Evolutionary conservation across 73 alveolate species (phyloP).

Genomic region (Blepharisma japonicum): DNA sequence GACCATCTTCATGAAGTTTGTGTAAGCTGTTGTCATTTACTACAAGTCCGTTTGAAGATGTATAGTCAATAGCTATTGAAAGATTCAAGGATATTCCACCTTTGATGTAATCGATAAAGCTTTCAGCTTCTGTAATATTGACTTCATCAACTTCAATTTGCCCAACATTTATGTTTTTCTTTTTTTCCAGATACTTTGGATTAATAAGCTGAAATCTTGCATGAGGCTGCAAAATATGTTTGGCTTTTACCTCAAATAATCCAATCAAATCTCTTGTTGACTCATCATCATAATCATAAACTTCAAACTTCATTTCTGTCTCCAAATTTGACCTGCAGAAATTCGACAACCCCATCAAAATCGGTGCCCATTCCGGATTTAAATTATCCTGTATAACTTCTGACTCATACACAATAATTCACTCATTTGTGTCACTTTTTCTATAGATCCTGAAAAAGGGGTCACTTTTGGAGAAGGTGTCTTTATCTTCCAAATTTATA

Average conservation of each 20-base stretch:
- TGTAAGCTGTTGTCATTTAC: constrained; percentile 58
- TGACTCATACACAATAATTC: constrained; percentile 35
- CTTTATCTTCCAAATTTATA: constrained; percentile 27
- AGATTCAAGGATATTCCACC: constrained; percentile 76
- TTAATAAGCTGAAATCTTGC: constrained; percentile 19
- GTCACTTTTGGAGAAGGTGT: constrained; percentile 48
- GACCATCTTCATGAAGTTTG: constrained; percentile 40
- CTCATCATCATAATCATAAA: constrained; percentile 49
- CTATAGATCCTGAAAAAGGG: constrained; percentile 45
- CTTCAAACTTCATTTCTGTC: constrained; percentile 42
- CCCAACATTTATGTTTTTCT: constrained; percentile 33
- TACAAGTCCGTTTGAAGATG: constrained; percentile 83
- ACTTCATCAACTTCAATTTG: constrained; percentile 31
- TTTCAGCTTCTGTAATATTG: constrained; percentile 28
- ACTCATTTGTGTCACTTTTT: constrained; percentile 36
- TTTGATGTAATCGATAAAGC: constrained; percentile 80
- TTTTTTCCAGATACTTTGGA: constrained; percentile 40
- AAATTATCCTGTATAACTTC: constrained; percentile 39
- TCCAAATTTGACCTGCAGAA: constrained; percentile 33
- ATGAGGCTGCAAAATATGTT: not conserved
- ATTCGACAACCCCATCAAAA: constrained; percentile 31
- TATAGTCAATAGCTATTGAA: constrained; percentile 80
- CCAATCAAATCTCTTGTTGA: constrained; percentile 30
- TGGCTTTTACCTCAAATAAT: constrained; percentile 35
- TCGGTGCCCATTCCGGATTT: constrained; percentile 45